Evolutionary conservation across 306 rosid genomes (phyloP), one percentile per base, ranked within the genome.

Genomic region (Castanopsis chinensis): DNA sequence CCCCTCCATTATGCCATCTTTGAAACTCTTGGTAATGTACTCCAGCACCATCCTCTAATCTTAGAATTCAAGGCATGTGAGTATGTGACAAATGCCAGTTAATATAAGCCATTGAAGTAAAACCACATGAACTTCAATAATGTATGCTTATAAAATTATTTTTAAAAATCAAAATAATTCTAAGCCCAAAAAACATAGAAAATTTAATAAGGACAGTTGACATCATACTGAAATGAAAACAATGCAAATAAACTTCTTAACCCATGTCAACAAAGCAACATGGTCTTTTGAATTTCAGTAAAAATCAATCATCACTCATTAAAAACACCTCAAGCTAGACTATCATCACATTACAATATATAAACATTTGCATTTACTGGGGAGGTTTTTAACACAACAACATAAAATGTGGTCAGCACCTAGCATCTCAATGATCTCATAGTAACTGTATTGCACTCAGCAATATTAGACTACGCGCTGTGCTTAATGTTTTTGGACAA

Each of bases 1-100:
- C 99, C 71, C 97, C 98, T 15, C 99, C 99, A 69, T 92, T 87
- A n/a, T 74, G 75, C 97, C 99, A 92, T 52, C 76, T 87, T 6
- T 70, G 86, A 83, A 91, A 94, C 59, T 84, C 89, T 33, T 20
- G 70, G 61, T 43, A 28, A 53, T 56, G 54, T 17, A 37, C 32
- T 45, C 76, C 84, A 79, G 64, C 79, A 65, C 75, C 82, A 74
- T 74, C 80, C 52, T 78, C 91, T 87, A 79, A 87, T 82, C 86
- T 85, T 85, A 74, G 85, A 81, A 89, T 69, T 77, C 53, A 82
- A 74, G 69, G 85, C 85, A 85, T 59, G 15, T 56, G 52, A 41
- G 45, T 41, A 41, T 41, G 45, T 41, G 45, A 35, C 75, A 71
- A 74, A 43, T 15, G 10, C 33, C 12, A 61, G 83, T 83, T 18